Evolutionary conservation across 1,284 basidiomycete genomes (phyloP), one percentile per base, ranked within the genome.

Genomic region (Puccinia polysora): DNA sequence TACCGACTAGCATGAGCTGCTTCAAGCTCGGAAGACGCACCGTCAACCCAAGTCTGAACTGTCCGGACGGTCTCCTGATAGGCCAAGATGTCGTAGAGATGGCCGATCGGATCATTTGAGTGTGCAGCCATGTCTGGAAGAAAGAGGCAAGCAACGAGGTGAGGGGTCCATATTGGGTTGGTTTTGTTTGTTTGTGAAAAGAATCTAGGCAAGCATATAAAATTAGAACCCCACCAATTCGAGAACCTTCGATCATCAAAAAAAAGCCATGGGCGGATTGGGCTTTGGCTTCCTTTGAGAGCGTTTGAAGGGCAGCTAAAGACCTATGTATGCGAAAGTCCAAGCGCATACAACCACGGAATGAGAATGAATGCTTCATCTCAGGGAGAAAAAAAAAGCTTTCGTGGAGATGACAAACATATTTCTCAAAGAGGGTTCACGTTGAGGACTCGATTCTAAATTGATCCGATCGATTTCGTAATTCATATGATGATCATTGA

Each of bases 31-130:
- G 40, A 45, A 28, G 6, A 56, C 64, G 18, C 8, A 69, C 69
- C 49, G 10, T 78, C 75, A 38, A 80, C 80, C 74, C 75, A 80
- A 18, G 75, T 38, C 59, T 76, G 76, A 36, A 81, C 80, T 32
- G 73, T 72, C 10, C 64, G 72, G 25, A 81, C 79, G 5, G 81
- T 78, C 32, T 78, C 75, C 55, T 80, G 80, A 65, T 81, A 81
- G 1, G 80, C 77, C 25, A 81, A 75, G 43, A 80, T 80, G 70
- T 81, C 81, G 43, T 75, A 74, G n/a, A 79, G 25, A 68, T 79
- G 78, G 2, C 72, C 77, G 10, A 77, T 74, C 0, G 78, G 78
- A 68, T 79, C 79, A 65, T 79, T 78, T 34, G 75, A 75, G 70
- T 79, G 78, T 8, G 40, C 74, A 43, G 75, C 75, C 73, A 74